A percentile compares a stretch with the other conserved stretches of the same genome.
Evolutionary conservation across 2,329 filamentous ascomycete genomes (phyloP).

Genomic region (Penicillium fuscoglaucum): DNA sequence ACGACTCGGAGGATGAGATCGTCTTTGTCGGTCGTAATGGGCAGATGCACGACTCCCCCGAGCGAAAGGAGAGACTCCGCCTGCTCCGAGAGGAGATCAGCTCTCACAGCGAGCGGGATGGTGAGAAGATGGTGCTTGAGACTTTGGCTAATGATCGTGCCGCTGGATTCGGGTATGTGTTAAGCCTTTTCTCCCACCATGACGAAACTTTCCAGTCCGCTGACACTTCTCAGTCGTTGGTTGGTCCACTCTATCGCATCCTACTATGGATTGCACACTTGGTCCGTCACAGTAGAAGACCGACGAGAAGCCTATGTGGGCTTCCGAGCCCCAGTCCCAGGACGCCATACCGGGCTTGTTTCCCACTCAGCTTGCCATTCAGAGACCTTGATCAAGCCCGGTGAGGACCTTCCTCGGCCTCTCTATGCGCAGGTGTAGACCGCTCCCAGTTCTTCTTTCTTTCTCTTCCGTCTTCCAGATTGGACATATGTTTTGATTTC

Average conservation of each 20-base stretch:
- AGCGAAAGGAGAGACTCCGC: slow-evolving; percentile 55
- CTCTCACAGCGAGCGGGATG: slow-evolving; percentile 47
- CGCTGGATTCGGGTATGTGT: slow-evolving; percentile 75
- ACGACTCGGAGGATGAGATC: slow-evolving; percentile 77
- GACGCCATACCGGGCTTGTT: slow-evolving; percentile 29
- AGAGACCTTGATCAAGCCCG: slow-evolving; percentile 33
- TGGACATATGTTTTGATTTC: not conserved
- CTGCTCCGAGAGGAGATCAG: slow-evolving; percentile 41
- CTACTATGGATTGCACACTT: slow-evolving; percentile 87
- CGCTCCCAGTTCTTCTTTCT: not conserved
- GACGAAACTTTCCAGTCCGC: slow-evolving; percentile 11
- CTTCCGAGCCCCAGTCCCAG: slow-evolving; percentile 47
- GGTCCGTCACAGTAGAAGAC: slow-evolving; percentile 70
- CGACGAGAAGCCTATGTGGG: slow-evolving; percentile 82
- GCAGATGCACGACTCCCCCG: slow-evolving; percentile 60
- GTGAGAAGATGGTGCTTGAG: slow-evolving; percentile 76
- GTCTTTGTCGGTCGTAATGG: slow-evolving; percentile 78
- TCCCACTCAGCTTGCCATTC: slow-evolving; percentile 31
- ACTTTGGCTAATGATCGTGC: slow-evolving; percentile 71
- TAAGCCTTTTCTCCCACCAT: not conserved
- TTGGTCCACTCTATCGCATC: slow-evolving; percentile 87
- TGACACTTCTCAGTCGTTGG: slow-evolving; percentile 66
- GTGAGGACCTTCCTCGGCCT: slow-evolving; percentile 40
- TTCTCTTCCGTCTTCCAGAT: not conserved
- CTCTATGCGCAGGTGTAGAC: slow-evolving; percentile 40